Base-by-base conservation (phyloP, 2,329 filamentous ascomycete species). In the Trichoderma lentiforme region DNA sequence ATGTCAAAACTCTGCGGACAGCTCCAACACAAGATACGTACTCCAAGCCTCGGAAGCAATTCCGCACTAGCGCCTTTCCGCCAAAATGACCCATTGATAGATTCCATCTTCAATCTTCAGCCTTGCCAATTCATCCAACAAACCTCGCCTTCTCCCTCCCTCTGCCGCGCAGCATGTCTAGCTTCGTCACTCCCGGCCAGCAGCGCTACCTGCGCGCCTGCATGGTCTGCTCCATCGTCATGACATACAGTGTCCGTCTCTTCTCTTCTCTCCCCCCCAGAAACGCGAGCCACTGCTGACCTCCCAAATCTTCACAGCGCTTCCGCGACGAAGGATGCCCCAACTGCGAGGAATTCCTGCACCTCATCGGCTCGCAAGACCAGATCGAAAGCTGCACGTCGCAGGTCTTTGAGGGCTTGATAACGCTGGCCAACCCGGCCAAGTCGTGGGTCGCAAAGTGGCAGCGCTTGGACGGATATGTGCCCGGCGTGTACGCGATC, bases 151-250 rank as follows among this genome's bases (percentile, higher is more conserved):
- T 21, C 21, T 18, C 30, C 28, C 43, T 6, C 43, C 15, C 32
- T 47, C 47, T 36, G 60, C 43, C 47, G 21, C 60, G 18, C 60
- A 71, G 26, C 61, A 71, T 71, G 69, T 39, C 69, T 28, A 71
- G 34, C 53, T 71, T 71, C 62, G 69, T 71, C 62, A 71, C 92
- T 18, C 88, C 92, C 7, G 87, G 86, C 80, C 93, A 96, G 83
- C 90, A 92, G 84, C 93, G 95, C 83, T 91, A 93, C 81, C 89
- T 97, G 76, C 95, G 96, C 83, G 96, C 96, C 79, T 99, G 96
- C 87, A 98, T 99, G 94, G 94, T 98, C 77, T 99, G 96, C 89
- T 95, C 94, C 70, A 92, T 98, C 80, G 93, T 98, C 75, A 94
- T 95, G 86, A 91, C 93, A 73, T 90, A 91, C 79, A 87, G 87